A percentile compares a stretch with the other conserved stretches of the same genome.
These are phyloP conservation scores for Pichia sp. DNA, from an alignment of 1,139 yeast genomes.

Conservation along the genomic window DNA sequence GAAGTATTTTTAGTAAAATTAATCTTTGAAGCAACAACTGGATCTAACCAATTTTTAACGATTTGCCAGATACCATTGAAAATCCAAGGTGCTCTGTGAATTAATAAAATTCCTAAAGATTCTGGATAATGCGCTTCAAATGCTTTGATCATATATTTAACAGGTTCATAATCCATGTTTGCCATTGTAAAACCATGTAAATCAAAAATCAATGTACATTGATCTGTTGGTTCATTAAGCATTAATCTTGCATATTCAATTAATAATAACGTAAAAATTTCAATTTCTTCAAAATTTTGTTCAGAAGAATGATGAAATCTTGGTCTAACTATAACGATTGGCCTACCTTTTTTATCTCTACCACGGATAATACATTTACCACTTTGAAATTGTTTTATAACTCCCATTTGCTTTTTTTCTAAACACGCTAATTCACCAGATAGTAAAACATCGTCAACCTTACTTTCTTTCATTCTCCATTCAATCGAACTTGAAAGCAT, in stretches of 20 bases:
- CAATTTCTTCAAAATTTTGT: constrained; percentile 62
- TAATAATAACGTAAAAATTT: constrained; percentile 55
- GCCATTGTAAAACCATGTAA: constrained; percentile 65
- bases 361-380: constrained; percentile 67
- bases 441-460: constrained; percentile 51
- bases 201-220: constrained; percentile 72
- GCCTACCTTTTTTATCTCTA: constrained; percentile 55
- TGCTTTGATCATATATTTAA: constrained; percentile 67
- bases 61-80: constrained; percentile 83
- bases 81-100: constrained; percentile 89
- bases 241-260: constrained; percentile 68
- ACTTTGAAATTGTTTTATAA: constrained; percentile 43
- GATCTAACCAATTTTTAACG: constrained; percentile 82
- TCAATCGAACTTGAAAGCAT: constrained; percentile 62
- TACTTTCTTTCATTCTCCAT: constrained; percentile 58
- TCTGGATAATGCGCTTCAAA: constrained; percentile 90
- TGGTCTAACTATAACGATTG: constrained; percentile 68
- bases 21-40: constrained; percentile 78
- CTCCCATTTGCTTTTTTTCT: constrained; percentile 36
- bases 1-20: constrained; percentile 57
- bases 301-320: constrained; percentile 64
- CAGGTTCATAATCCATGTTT: constrained; percentile 80
- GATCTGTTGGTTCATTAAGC: constrained; percentile 57
- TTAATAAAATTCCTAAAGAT: constrained; percentile 63
- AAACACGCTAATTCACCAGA: constrained; percentile 52